phyloP scores from a whole-genome alignment of 192 early-diverging fungal species.

The Geranomyces michiganensis region DNA sequence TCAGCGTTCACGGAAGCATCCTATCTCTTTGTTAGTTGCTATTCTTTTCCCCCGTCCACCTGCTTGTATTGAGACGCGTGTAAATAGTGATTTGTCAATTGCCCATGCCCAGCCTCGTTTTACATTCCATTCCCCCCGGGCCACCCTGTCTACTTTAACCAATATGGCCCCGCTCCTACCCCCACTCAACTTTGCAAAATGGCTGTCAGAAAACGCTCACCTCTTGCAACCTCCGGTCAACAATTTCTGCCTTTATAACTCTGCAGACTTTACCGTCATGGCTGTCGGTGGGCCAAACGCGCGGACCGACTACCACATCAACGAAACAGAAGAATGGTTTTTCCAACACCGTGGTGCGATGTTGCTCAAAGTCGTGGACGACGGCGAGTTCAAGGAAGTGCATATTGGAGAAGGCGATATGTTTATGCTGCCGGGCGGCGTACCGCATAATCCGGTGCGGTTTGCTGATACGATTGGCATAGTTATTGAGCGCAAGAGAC shows the following conservation, averaged over 20 bases:
- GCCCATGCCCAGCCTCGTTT: too few relatives aligned
- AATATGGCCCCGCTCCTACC: conserved; percentile 53
- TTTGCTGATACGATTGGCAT: conserved; percentile 93
- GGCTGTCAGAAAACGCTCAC: conserved; percentile 83
- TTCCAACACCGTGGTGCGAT: conserved; percentile 92
- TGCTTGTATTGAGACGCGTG: too few relatives aligned
- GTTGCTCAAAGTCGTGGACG: conserved; percentile 85
- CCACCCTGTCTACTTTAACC: neutral
- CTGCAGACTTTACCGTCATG: conserved; percentile 88
- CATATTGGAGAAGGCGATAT: conserved; percentile 92
- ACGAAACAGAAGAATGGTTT: conserved; percentile 99
- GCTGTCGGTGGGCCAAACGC: conserved; percentile 89
- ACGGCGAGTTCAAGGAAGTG: conserved; percentile 71
- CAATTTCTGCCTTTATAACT: conserved; percentile 86
- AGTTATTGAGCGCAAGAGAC: conserved; percentile 90
- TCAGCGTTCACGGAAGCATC: too few relatives aligned
- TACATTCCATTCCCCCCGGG: neutral
- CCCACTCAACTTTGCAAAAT: conserved; percentile 89
- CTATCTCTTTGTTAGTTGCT: too few relatives aligned
- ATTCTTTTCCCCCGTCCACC: too few relatives aligned
- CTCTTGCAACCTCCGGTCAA: conserved; percentile 91
- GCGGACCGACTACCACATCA: conserved; percentile 96
- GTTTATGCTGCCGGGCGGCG: conserved; percentile 89
- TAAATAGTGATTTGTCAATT: too few relatives aligned
- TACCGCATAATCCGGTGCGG: conserved; percentile 94